Base-by-base conservation (phyloP, 257 asterid species). In the Coffea canephora region DNA sequence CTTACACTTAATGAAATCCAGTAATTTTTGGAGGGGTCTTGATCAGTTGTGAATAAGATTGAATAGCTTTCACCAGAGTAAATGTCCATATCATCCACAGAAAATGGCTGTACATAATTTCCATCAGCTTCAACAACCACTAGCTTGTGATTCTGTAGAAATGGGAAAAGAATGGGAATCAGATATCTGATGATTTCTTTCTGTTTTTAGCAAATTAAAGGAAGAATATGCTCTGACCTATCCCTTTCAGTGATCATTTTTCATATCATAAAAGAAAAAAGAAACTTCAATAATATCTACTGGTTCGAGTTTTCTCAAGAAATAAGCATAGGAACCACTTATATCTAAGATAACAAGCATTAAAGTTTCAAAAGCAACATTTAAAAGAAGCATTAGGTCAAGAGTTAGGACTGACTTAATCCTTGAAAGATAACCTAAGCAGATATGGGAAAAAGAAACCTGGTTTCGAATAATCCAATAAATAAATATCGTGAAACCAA, bases 1-100 rank as follows among this genome's bases (percentile, higher is more conserved):
- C 97, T 74, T 8, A 92, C 97, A 73, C 73, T 78, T 0, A 80
- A 5, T 27, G 98, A 90, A 48, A 90, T 80, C 93, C 92, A 94
- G 45, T 94, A 92, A 77, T 92, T 92, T 19, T 82, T 77, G 62
- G 87, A 55, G 43, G 93, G 92, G 75, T 88, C 41, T 79, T 91
- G 93, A 69, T 90, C 84, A 2, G 97, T 88, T 15, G 87, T 90
- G 82, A 92, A 85, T 5, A 94, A 86, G 50, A 90, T 81, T 9
- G 97, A 94, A 34, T 94, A 94, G 86, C 93, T 90, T 80, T 92
- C 96, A 15, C 98, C 97, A 0, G 97, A 91, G 88, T 94, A 88
- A 36, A 94, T 88, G 89, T 94, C 97, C 75, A 94, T 82, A 52
- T 89, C 87, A 14, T 89, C 83, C 34, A 87, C 96, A 1, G 86